phyloP scores from a whole-genome alignment of 2,329 filamentous ascomycete genomes.

The Daldinia sp. region DNA sequence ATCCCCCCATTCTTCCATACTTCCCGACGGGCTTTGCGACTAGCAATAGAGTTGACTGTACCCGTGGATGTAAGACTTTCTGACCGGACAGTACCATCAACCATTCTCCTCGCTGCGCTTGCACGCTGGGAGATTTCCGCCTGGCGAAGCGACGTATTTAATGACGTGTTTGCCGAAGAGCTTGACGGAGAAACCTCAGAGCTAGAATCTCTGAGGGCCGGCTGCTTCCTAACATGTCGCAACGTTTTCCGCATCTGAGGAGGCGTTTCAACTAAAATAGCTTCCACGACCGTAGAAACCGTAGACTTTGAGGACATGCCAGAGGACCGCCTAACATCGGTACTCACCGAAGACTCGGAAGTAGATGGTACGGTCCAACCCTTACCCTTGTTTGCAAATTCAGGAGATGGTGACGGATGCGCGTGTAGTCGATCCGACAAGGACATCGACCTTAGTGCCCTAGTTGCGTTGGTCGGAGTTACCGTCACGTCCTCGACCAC shows the following conservation, averaged over 20 bases:
- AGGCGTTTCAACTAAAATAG: slow-evolving; percentile 61
- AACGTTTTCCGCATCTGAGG: slow-evolving; percentile 62
- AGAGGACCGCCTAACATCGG: slow-evolving; percentile 60
- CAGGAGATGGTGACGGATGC: slow-evolving; percentile 49
- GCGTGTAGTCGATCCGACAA: slow-evolving; percentile 53
- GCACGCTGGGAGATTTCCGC: slow-evolving; percentile 44
- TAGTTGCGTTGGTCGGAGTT: slow-evolving; percentile 61
- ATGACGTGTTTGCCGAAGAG: slow-evolving; percentile 56
- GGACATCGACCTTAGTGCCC: slow-evolving; percentile 57
- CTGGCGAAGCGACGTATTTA: slow-evolving; percentile 51
- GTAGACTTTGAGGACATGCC: slow-evolving; percentile 63
- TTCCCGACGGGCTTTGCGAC: slow-evolving; percentile 64
- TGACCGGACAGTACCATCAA: slow-evolving; percentile 45
- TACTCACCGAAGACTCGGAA: slow-evolving; percentile 52
- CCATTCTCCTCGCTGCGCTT: slow-evolving; percentile 41
- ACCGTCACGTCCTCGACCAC: slow-evolving; percentile 58
- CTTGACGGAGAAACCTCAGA: slow-evolving; percentile 53
- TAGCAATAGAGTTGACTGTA: slow-evolving; percentile 60
- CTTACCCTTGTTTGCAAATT: slow-evolving; percentile 43
- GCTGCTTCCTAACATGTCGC: slow-evolving; percentile 67
- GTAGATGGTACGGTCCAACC: slow-evolving; percentile 48
- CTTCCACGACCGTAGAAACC: slow-evolving; percentile 65
- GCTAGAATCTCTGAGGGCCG: slow-evolving; percentile 50
- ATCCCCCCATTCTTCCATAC: slow-evolving; percentile 67
- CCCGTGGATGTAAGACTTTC: slow-evolving; percentile 60